phyloP scores from a whole-genome alignment of 2,329 filamentous ascomycete species.

The Ceratocystis alfenasii region DNA sequence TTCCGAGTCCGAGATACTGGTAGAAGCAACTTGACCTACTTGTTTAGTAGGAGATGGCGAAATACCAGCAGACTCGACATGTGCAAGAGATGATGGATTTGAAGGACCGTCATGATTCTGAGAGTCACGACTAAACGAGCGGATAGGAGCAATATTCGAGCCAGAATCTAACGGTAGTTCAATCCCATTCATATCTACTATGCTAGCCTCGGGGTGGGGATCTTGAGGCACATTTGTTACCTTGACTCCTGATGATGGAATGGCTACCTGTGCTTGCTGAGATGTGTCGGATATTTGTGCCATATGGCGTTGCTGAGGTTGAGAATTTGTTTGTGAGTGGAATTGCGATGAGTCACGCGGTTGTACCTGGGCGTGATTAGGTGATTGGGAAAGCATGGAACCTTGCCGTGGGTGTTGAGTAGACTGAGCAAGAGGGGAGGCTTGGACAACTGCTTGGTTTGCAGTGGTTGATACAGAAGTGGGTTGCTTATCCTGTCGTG shows the following conservation, averaged over 20 bases:
- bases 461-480: background rate
- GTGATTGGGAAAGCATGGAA: background rate
- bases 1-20: conserved; percentile 51
- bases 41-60: conserved; percentile 64
- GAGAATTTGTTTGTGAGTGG: conserved; percentile 10
- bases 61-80: conserved; percentile 64
- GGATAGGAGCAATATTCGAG: conserved; percentile 44
- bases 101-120: conserved; percentile 73
- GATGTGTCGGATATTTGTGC: background rate
- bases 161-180: conserved; percentile 46
- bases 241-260: conserved; percentile 16
- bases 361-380: conserved; percentile 7
- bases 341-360: conserved; percentile 5
- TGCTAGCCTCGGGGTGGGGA: conserved; percentile 85
- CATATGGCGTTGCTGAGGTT: conserved; percentile 8
- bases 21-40: conserved; percentile 32
- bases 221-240: conserved; percentile 59
- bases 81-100: conserved; percentile 78
- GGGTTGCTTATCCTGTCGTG: conserved; percentile 11
- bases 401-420: conserved; percentile 13
- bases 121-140: conserved; percentile 75
- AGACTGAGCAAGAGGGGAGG: background rate
- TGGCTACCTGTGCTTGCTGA: conserved; percentile 23
- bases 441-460: conserved; percentile 3
- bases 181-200: conserved; percentile 91